Evolutionary conservation across 805 yeast species (phyloP).

Genomic region (Tetrapisispora namnaoensis): DNA sequence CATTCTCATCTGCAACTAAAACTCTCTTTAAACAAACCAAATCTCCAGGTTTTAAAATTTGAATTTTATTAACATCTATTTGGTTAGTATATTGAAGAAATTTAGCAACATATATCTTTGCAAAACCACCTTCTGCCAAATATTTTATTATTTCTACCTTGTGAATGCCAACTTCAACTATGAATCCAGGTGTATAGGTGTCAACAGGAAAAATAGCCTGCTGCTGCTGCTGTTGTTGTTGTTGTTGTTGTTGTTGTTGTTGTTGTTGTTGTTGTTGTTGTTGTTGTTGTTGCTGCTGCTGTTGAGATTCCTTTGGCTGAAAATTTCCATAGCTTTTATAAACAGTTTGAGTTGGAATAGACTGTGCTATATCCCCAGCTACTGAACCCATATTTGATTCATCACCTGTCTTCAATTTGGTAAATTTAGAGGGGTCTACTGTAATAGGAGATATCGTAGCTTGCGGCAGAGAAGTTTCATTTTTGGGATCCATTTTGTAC

Average conservation of each 20-base stretch:
- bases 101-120: constrained; percentile 62
- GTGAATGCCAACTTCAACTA: constrained; percentile 54
- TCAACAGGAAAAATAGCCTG: constrained; percentile 5
- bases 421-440: not conserved
- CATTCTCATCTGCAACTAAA: constrained; percentile 59
- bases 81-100: constrained; percentile 30
- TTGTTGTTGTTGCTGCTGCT: not conserved
- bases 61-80: constrained; percentile 7
- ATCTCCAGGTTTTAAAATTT: constrained; percentile 35
- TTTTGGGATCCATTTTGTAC: not conserved
- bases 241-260: not conserved
- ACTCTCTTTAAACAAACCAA: constrained; percentile 67
- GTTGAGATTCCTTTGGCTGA: constrained; percentile 11
- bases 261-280: not conserved
- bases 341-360: not conserved
- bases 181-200: constrained; percentile 35
- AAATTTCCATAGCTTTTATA: constrained; percentile 5
- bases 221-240: constrained; percentile 1
- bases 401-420: not conserved
- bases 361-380: not conserved
- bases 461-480: not conserved
- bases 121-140: constrained; percentile 70
- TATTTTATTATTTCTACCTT: constrained; percentile 43
- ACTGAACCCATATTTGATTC: not conserved
- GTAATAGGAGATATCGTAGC: not conserved